Conservation (phyloP, 345 rosid genomes). For the Camelina neglecta region DNA sequence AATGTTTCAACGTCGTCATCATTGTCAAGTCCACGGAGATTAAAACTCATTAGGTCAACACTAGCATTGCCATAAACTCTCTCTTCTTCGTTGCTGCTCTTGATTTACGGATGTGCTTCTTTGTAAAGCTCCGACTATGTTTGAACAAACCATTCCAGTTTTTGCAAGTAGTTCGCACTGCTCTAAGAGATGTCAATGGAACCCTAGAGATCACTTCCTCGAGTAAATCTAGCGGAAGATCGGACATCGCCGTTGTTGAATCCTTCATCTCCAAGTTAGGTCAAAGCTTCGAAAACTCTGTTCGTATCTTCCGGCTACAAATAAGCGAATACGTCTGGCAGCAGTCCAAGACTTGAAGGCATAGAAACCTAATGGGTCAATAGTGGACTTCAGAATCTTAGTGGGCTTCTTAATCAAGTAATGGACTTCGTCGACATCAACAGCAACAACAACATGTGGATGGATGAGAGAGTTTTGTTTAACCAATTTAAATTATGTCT, state of each 20-base stretch:
- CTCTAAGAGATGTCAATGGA: background rate
- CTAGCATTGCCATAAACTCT: background rate
- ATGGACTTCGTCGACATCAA: no score
- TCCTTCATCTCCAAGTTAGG: slow-evolving; percentile 3
- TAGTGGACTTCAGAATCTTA: no score
- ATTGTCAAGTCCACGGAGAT: background rate
- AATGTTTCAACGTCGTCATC: background rate
- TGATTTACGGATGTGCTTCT: background rate
- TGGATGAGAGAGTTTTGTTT: no score
- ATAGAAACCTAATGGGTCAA: no score
- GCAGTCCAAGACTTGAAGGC: no score
- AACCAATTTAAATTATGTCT: no score
- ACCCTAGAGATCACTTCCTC: background rate
- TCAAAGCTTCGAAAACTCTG: background rate
- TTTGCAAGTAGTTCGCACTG: slow-evolving; percentile 1
- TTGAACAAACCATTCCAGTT: background rate
- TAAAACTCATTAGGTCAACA: background rate
- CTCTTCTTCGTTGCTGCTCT: background rate
- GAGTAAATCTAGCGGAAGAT: background rate
- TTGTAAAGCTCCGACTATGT: background rate
- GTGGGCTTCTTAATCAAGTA: no score
- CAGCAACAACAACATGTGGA: no score
- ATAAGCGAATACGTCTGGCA: no score
- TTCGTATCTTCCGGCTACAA: no score
- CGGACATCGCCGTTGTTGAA: background rate